Evolutionary conservation across 768 basidiomycete species (phyloP).

Genomic region (Russula olivacea): DNA sequence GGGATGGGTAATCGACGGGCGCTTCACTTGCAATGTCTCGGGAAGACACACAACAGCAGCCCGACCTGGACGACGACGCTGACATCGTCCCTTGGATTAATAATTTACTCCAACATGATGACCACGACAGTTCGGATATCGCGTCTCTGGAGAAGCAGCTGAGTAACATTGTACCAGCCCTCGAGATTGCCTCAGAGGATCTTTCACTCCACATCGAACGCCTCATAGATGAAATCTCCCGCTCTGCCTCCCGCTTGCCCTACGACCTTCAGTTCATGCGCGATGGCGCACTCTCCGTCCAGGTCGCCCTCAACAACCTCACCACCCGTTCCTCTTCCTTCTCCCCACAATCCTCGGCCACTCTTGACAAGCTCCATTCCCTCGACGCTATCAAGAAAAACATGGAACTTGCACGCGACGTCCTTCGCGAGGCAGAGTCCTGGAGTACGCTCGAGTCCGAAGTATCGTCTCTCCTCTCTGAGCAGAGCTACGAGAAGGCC

Average conservation of each 20-base stretch:
- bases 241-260: slow-evolving; percentile 81
- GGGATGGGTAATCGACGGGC: background rate
- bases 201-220: slow-evolving; percentile 83
- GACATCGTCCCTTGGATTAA: slow-evolving; percentile 34
- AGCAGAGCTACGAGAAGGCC: slow-evolving; percentile 78
- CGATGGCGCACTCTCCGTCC: slow-evolving; percentile 78
- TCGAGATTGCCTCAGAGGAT: slow-evolving; percentile 85
- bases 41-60: slow-evolving; percentile 10
- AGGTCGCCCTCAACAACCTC: slow-evolving; percentile 57
- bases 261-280: slow-evolving; percentile 98
- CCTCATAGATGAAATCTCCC: slow-evolving; percentile 87
- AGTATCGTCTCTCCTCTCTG: slow-evolving; percentile 75
- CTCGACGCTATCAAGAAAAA: slow-evolving; percentile 78
- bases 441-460: slow-evolving; percentile 96
- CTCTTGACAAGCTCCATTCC: slow-evolving; percentile 70
- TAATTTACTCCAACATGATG: slow-evolving; percentile 24
- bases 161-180: slow-evolving; percentile 64
- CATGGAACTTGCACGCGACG: slow-evolving; percentile 87
- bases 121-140: slow-evolving; percentile 19
- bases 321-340: slow-evolving; percentile 50
- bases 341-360: slow-evolving; percentile 52
- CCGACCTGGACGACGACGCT: slow-evolving; percentile 26
- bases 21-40: background rate
- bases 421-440: slow-evolving; percentile 89
- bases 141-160: slow-evolving; percentile 66